Base-by-base conservation (phyloP, 2,329 filamentous ascomycete species). In the Pleomassaria siparia region DNA sequence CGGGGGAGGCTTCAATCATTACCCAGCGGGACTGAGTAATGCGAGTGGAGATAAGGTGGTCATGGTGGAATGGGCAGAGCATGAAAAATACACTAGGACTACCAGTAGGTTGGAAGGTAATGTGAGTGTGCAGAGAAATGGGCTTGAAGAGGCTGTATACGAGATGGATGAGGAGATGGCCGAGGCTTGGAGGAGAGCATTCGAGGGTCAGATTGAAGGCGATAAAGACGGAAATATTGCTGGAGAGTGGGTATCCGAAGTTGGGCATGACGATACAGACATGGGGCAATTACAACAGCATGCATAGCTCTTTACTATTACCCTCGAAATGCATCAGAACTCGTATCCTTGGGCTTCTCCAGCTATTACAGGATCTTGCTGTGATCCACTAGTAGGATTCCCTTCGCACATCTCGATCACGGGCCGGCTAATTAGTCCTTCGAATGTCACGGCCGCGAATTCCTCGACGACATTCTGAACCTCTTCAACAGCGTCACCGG, bases 1-100 rank as follows among this genome's bases (percentile, higher is more conserved):
- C 11, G 64, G 60, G 4, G 63, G 58, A 1, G 64, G 64, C 1
- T 58, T 68, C 20, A 67, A 66, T 49, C 55, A 55, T 18, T 64
- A 57, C 53, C 59, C 55, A 0, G 63, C 65, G 4, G 63, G 63
- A 2, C 36, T 49, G 8, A 68, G 64, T 16, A 56, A 60, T 18
- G 49, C 51, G 7, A 63, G 53, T 40, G 51, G 54, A 7, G 36
- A 25, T 21, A 47, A 50, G 25, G 51, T 67, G 2, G 44, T 28
- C 13, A 16, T 1, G 1, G 40, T 1, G 4, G 42, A 56, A 36
- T 68, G 63, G 64, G 15, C 13, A 8, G 40, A 18, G 12, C 43
- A 52, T 49, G 57, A 53, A 40, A 52, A 11, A 3, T 51, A 43
- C 33, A 51, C 43, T 4, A 47, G 30, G n/a, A 32, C 45, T 16